phyloP scores from a whole-genome alignment of 257 asterid genomes.

The Catharanthus roseus region DNA sequence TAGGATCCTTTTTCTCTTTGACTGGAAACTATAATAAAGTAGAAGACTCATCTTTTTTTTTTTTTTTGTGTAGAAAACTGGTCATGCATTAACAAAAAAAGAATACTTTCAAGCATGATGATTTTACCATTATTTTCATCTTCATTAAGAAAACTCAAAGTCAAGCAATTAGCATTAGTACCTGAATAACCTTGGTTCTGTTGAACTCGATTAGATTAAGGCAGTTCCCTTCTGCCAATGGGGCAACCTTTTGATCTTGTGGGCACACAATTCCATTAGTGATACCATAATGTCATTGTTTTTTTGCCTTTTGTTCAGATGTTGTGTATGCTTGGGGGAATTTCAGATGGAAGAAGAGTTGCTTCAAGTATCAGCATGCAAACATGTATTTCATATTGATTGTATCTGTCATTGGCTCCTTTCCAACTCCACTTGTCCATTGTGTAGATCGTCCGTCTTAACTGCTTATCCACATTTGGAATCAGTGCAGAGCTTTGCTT shows the following conservation, averaged over 20 bases:
- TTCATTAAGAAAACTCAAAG: background rate
- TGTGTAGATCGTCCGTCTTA: slow-evolving; percentile 51
- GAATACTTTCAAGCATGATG: background rate
- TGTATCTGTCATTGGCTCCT: slow-evolving; percentile 76
- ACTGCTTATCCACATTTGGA: slow-evolving; percentile 5
- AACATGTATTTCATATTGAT: slow-evolving; percentile 60
- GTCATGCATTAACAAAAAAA: background rate
- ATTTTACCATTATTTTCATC: background rate
- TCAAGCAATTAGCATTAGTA: slow-evolving; percentile 1
- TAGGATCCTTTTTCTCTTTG: background rate
- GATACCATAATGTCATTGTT: background rate
- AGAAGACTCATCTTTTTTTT: too few species aligned
- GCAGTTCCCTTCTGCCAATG: background rate
- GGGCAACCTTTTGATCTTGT: background rate
- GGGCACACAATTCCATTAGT: background rate
- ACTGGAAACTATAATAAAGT: background rate
- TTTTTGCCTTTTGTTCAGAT: slow-evolving; percentile 35
- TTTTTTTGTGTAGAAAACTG: background rate
- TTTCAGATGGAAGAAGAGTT: slow-evolving; percentile 59
- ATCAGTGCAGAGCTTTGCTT: background rate
- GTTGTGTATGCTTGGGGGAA: slow-evolving; percentile 84
- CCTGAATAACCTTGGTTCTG: background rate
- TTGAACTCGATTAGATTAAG: background rate
- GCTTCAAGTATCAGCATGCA: slow-evolving; percentile 53
- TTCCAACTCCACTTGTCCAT: slow-evolving; percentile 67